Base-by-base conservation (phyloP, 768 basidiomycete species). In the Lentinula edodes region DNA sequence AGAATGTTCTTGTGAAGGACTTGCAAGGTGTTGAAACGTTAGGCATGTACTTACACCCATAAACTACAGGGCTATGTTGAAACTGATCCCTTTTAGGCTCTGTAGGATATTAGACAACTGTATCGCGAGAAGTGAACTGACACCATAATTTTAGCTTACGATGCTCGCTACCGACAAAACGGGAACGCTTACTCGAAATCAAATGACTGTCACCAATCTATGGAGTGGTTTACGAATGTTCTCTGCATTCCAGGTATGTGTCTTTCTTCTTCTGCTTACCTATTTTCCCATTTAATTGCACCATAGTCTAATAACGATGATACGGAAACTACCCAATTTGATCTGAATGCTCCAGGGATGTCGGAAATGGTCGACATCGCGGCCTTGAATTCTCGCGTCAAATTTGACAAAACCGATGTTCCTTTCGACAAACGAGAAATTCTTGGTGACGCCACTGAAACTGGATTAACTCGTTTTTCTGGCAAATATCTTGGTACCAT, bases 401-500 rank as follows among this genome's bases (percentile, higher is more conserved):
- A 88, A 70, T 89, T 89, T 66, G 85, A 87, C 74, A 82, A 77
- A 67, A 78, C 73, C 1, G 85, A 88, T 66, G 69, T 88, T 6
- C 83, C 85, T 1, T 87, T 89, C 61, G 80, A 83, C 18, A 73
- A 87, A 69, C 78, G 87, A 52, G 71, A 73, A 42, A 87, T 89
- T 59, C 77, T 89, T 18, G 87, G 87, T 3, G 87, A 89, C 69
- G 87, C 87, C n/a, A 89, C 87, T 3, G 87, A 89, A 73, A 87
- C 86, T n/a, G 87, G 87, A 18, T 74, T 89, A 45, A 81, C 84
- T 32, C 83, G 86, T 42, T 88, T 89, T 69, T 84, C 86, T 35
- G 86, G 84, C 6, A 81, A 81, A 42, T 75, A 79, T 62, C 68
- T 87, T 9, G 68, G 72, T 38, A 61, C 72, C 0, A 80, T 82